Evolutionary conservation across 805 yeast genomes (phyloP).

Genomic region (Wickerhamomyces hampshirensis): DNA sequence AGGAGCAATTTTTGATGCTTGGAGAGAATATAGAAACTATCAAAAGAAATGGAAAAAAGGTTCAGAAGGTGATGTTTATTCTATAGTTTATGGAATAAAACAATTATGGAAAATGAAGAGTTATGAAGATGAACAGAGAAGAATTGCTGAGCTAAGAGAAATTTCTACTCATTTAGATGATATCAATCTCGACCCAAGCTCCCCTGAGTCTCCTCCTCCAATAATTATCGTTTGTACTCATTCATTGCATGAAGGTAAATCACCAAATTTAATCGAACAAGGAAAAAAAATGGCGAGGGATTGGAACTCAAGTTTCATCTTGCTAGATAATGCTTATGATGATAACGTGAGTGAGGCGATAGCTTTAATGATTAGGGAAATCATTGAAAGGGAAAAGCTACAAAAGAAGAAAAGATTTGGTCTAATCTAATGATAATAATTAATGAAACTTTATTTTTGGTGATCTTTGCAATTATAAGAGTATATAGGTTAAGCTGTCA

Average conservation of each 20-base stretch:
- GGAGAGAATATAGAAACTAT: conserved; percentile 61
- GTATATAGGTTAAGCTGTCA: too few species aligned
- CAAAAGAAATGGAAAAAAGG: conserved; percentile 56
- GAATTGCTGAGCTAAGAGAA: conserved; percentile 27
- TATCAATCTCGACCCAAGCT: conserved; percentile 30
- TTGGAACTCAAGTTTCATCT: conserved; percentile 66
- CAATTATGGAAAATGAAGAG: conserved; percentile 47
- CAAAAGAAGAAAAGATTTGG: conserved; percentile 16
- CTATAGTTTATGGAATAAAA: conserved; percentile 52
- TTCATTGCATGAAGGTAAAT: conserved; percentile 47
- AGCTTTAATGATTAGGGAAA: conserved; percentile 54
- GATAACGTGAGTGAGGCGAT: conserved; percentile 52
- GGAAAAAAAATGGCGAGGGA: conserved; percentile 52
- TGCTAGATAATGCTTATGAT: conserved; percentile 50
- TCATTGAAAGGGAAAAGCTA: conserved; percentile 41
- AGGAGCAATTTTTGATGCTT: conserved; percentile 61
- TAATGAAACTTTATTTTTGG: too few species aligned
- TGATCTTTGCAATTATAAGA: too few species aligned
- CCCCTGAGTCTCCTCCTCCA: conserved; percentile 53
- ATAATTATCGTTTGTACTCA: conserved; percentile 66
- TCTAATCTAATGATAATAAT: too few species aligned
- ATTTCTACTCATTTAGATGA: conserved; percentile 28
- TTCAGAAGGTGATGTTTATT: conserved; percentile 62
- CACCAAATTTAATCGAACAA: conserved; percentile 53
- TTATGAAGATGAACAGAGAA: conserved; percentile 26